These are phyloP conservation scores for Clitoria ternatea DNA, from an alignment of 306 rosid genomes.

Conservation along the genomic window DNA sequence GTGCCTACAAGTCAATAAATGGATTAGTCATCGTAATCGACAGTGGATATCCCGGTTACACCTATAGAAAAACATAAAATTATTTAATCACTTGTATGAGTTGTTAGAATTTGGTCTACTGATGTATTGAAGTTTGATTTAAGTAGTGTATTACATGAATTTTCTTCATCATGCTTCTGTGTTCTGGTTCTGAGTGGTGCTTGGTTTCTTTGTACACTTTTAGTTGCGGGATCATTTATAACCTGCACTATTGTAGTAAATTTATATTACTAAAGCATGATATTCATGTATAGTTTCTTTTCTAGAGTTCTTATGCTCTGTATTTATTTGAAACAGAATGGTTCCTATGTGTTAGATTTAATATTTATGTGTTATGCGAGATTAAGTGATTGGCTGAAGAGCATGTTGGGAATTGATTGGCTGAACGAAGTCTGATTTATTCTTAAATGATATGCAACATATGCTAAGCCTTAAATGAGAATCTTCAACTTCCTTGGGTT, in stretches of 20 bases:
- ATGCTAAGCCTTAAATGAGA: too few relatives aligned
- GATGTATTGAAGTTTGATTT: background rate
- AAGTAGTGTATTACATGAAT: background rate
- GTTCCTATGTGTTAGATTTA: slow-evolving; percentile 11
- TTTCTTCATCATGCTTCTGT: slow-evolving; percentile 8
- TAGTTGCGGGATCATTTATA: background rate
- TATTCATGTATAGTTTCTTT: background rate
- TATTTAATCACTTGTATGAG: background rate
- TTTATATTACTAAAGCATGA: background rate
- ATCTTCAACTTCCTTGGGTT: too few relatives aligned
- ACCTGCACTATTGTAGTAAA: background rate
- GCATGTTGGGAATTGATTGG: too few relatives aligned
- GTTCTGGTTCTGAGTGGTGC: background rate
- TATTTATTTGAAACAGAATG: background rate
- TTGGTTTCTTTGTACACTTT: background rate
- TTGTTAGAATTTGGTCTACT: background rate
- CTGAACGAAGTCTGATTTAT: too few relatives aligned
- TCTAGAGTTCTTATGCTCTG: background rate
- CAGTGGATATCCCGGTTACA: too few relatives aligned
- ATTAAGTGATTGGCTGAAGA: too few relatives aligned
- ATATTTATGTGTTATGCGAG: background rate
- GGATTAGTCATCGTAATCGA: too few relatives aligned
- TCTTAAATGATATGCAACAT: too few relatives aligned
- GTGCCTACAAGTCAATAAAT: too few relatives aligned
- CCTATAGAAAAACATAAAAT: too few relatives aligned